Base-by-base conservation (phyloP, 2,329 filamentous ascomycete genomes). In the Penicillium occitanis region DNA sequence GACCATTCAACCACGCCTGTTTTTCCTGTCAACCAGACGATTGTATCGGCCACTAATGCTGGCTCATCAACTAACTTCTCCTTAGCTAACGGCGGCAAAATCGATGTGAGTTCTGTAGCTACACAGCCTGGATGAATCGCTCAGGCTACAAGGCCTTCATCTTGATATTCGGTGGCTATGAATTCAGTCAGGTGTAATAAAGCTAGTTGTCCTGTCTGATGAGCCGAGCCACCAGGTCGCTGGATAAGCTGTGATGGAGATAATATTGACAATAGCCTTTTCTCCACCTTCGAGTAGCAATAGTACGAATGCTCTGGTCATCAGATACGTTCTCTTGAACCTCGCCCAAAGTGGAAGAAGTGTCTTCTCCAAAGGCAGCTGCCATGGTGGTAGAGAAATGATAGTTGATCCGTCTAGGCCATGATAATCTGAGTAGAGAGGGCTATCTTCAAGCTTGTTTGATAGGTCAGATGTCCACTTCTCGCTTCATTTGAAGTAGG, bases 191-290 rank as follows among this genome's bases (percentile, higher is more conserved):
- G 71, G 3, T 82, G 78, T 61, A 77, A 72, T 1, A 81, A 66
- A 0, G 80, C 79, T 37, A 84, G 76, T 69, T 85, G 85, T 61
- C 75, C 74, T 2, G 76, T 75, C 69, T 83, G 80, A 70, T 86
- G 86, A 0, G 77, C 77, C 8, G 79, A 82, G 0, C 73, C 78
- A 1, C 77, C 76, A 0, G 73, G 73, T 14, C 42, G 19, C 25
- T 64, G 76, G 73, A 78, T 67, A 63, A 1, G 76, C 80, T 8
- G 78, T 84, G 1, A 83, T 6, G 19, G 48, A 30, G 48, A 74
- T 76, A 35, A 86, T 73, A 63, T 81, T 83, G 64, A 87, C 74
- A 28, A 87, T 74, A 0, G 78, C 81, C 71, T 81, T 81, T 53
- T 71, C 37, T 11, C 8, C 63, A 33, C 64, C 64, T 61, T 66